Conservation (phyloP, 108 stramenopile species). For the Epithemia pelagica region DNA sequence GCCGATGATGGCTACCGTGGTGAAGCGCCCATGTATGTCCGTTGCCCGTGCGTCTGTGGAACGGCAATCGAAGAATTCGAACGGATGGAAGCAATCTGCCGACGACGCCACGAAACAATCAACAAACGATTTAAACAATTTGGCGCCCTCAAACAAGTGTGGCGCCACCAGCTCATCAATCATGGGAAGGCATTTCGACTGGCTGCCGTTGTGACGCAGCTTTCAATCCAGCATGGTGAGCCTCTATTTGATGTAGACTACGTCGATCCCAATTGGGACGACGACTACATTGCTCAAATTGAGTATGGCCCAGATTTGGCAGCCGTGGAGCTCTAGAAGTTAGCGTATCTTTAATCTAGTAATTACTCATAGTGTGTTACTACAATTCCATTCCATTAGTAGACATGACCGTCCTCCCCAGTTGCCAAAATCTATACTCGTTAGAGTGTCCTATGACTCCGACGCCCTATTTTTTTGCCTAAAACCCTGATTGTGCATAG, state of each 20-base stretch:
- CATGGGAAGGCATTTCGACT: background rate
- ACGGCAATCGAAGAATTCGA: background rate
- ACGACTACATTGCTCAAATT: too few species aligned
- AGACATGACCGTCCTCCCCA: too few species aligned
- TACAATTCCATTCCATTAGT: too few species aligned
- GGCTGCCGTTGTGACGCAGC: background rate
- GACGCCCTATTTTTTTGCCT: too few species aligned
- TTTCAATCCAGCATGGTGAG: background rate
- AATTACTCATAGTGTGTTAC: too few species aligned
- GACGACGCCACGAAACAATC: constrained; percentile 24
- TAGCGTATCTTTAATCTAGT: too few species aligned
- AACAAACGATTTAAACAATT: constrained; percentile 29
- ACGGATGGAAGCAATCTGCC: constrained; percentile 3
- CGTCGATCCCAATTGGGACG: too few species aligned
- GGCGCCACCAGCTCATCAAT: constrained; percentile 3
- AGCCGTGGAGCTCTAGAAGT: too few species aligned
- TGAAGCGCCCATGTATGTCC: constrained; percentile 7
- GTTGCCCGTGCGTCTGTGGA: constrained; percentile 8
- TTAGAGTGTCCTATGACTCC: too few species aligned
- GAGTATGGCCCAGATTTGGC: too few species aligned
- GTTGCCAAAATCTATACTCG: too few species aligned
- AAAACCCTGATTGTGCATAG: too few species aligned
- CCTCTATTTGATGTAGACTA: background rate
- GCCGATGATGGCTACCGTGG: constrained; percentile 24
- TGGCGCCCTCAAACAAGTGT: constrained; percentile 3